Conservation (phyloP, 2,329 filamentous ascomycete species). For the Talaromyces sp. region DNA sequence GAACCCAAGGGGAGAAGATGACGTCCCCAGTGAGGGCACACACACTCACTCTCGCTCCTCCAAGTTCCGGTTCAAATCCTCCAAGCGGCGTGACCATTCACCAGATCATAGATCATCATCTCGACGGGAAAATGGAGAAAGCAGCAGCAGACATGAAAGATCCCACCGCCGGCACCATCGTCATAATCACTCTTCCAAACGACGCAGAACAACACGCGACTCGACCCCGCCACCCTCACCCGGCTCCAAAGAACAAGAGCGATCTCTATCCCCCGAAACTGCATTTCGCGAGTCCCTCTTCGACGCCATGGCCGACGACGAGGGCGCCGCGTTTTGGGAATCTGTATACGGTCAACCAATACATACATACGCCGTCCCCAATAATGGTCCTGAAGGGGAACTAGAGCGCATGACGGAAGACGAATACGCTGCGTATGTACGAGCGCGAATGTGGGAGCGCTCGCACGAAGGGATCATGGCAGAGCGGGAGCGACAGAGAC, state of each 20-base stretch:
- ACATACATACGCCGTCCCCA: slow-evolving; percentile 65
- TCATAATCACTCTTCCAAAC: slow-evolving; percentile 21
- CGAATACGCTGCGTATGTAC: slow-evolving; percentile 82
- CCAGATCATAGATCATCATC: not conserved
- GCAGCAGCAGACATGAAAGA: slow-evolving; percentile 6
- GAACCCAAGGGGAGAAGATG: not conserved
- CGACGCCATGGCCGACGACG: slow-evolving; percentile 94
- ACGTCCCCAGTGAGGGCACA: not conserved
- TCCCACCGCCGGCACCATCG: slow-evolving; percentile 18
- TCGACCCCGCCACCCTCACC: slow-evolving; percentile 2
- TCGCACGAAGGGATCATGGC: slow-evolving; percentile 79
- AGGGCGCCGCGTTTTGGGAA: slow-evolving; percentile 93
- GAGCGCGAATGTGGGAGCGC: slow-evolving; percentile 91
- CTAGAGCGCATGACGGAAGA: slow-evolving; percentile 88
- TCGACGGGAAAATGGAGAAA: slow-evolving; percentile 5
- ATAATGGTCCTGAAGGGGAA: slow-evolving; percentile 44
- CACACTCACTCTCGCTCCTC: slow-evolving; percentile 13
- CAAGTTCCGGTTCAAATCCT: slow-evolving; percentile 33
- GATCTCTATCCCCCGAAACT: slow-evolving; percentile 59
- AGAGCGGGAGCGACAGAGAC: slow-evolving; percentile 62
- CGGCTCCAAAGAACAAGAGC: not conserved
- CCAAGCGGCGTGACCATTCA: slow-evolving; percentile 11
- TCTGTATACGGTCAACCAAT: slow-evolving; percentile 94
- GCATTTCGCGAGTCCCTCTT: slow-evolving; percentile 94
- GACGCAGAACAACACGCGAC: slow-evolving; percentile 17